phyloP scores from a whole-genome alignment of 176 grass and related monocot genomes.

The Ananas comosus region DNA sequence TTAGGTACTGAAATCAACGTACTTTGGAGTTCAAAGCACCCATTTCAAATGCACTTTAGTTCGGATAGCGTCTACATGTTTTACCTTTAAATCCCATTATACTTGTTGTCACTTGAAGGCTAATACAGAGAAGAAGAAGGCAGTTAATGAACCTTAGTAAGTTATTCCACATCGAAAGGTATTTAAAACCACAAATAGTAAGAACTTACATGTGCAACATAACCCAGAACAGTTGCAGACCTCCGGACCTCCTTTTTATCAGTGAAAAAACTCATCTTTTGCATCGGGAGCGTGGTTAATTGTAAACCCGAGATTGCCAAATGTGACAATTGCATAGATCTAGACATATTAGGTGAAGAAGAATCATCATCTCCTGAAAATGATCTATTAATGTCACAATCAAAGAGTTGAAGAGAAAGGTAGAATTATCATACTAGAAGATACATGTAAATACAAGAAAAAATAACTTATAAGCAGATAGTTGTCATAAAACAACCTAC shows the following conservation, averaged over 20 bases:
- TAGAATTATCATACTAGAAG: not conserved
- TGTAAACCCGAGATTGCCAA: conserved; percentile 62
- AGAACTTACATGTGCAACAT: conserved; percentile 71
- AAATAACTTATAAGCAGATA: no score
- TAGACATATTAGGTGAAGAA: conserved; percentile 26
- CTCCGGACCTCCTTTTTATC: conserved; percentile 72
- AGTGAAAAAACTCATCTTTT: conserved; percentile 56
- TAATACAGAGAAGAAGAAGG: not conserved
- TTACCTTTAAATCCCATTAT: no score
- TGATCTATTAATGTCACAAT: not conserved
- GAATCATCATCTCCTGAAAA: conserved; percentile 41
- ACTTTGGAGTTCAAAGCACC: no score
- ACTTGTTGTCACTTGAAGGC: no score
- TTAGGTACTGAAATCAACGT: no score
- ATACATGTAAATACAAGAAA: not conserved
- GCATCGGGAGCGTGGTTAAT: conserved; percentile 33
- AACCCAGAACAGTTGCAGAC: conserved; percentile 66
- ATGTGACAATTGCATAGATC: conserved; percentile 29
- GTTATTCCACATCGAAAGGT: not conserved
- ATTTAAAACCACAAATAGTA: not conserved
- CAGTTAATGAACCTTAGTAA: not conserved
- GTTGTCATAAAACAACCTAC: no score
- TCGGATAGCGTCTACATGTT: no score
- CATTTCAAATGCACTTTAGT: no score
- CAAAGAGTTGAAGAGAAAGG: not conserved